Evolutionary conservation across 441 rosid species (phyloP).

Genomic region (Aleurites moluccanus): DNA sequence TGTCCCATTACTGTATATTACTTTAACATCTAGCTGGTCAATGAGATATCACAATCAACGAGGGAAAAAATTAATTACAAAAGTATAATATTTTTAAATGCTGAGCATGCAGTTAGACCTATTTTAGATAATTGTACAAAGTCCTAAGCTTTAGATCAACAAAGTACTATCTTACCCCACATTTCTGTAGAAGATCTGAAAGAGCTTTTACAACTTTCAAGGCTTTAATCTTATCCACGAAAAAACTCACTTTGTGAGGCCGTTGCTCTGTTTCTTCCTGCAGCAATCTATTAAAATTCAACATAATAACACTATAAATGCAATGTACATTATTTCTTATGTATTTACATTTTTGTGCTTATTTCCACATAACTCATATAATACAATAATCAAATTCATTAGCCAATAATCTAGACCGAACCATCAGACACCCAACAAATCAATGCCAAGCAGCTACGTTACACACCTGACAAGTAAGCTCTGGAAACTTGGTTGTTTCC

Average conservation of each 20-base stretch:
- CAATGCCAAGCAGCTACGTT: not conserved
- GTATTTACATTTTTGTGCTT: not conserved
- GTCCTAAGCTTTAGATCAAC: not conserved
- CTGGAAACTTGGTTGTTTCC: constrained; percentile 72
- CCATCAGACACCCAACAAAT: not conserved
- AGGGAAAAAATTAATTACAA: not conserved
- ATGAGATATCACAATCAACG: constrained; percentile 16
- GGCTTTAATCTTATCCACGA: constrained; percentile 71
- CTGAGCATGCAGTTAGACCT: not conserved
- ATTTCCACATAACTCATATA: not conserved
- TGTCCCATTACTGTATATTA: constrained; percentile 81
- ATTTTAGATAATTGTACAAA: not conserved
- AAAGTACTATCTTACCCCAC: constrained; percentile 51
- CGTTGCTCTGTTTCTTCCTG: constrained; percentile 85
- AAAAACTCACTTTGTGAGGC: constrained; percentile 85
- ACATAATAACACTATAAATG: not conserved
- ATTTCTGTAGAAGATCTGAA: constrained; percentile 49
- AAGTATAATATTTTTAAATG: not conserved
- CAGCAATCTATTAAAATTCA: constrained; percentile 22
- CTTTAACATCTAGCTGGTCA: constrained; percentile 79
- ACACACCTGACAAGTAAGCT: constrained; percentile 76
- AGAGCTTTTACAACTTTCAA: constrained; percentile 53
- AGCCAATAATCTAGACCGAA: not conserved
- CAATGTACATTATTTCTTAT: not conserved
- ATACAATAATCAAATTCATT: not conserved